Evolutionary conservation across 2,329 filamentous ascomycete species (phyloP).

Genomic region (Penicillium psychrosexuale): DNA sequence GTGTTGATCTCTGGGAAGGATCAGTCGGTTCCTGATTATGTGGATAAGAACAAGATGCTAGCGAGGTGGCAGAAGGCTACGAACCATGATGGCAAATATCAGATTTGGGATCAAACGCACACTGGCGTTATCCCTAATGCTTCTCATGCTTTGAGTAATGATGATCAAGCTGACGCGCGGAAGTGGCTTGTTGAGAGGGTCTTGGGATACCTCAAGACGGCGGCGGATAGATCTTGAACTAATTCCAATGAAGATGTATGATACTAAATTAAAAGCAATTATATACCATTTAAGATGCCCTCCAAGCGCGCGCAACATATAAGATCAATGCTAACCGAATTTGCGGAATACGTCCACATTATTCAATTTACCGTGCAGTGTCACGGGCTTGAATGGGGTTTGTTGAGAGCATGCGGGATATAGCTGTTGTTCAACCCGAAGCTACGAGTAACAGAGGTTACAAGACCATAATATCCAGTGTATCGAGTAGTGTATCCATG

Average conservation of each 20-base stretch:
- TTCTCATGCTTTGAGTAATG: conserved; percentile 37
- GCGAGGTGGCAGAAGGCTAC: conserved; percentile 42
- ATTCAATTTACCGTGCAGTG: background rate
- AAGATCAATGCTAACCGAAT: no score
- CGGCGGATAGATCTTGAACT: background rate
- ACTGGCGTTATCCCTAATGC: conserved; percentile 47
- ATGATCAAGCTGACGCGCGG: conserved; percentile 33
- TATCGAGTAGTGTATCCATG: background rate
- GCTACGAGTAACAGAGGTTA: background rate
- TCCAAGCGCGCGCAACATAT: background rate
- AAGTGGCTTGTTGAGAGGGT: conserved; percentile 28
- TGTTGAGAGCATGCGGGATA: background rate
- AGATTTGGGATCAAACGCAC: conserved; percentile 48
- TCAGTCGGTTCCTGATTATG: conserved; percentile 44
- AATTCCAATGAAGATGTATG: background rate
- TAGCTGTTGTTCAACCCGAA: background rate
- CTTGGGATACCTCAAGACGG: conserved; percentile 23
- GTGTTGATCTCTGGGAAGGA: conserved; percentile 50
- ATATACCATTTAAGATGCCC: background rate
- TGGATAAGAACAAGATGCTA: conserved; percentile 47
- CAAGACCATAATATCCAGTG: background rate
- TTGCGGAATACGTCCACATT: background rate
- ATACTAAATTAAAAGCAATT: background rate
- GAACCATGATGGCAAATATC: conserved; percentile 29
- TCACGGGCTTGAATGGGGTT: no score